Percentiles rank a stretch among this genome's conserved stretches.
These are phyloP conservation scores for Fraxinus anomala DNA, from an alignment of 257 asterid species.

Conservation along the genomic window DNA sequence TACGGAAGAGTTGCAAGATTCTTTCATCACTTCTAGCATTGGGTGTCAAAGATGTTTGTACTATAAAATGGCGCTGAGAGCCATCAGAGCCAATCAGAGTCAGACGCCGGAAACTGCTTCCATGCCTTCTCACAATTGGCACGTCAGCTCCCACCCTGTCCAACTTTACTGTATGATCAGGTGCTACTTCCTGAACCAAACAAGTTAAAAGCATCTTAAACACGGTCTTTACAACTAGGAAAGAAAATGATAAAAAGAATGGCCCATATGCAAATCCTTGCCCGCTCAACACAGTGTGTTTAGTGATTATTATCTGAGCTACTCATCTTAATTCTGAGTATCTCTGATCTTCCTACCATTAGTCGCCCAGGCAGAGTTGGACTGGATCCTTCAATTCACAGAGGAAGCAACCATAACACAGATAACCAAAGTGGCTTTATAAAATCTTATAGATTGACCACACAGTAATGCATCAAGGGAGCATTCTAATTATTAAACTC, in stretches of 20 bases:
- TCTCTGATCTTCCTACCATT: neutral
- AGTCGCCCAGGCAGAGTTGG: neutral
- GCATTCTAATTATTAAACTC: no score
- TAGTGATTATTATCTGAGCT: neutral
- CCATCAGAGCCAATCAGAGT: conserved; percentile 98
- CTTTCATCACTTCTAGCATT: conserved; percentile 99
- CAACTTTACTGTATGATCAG: conserved; percentile 95
- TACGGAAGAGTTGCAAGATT: conserved; percentile 97
- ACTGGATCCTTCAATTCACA: neutral
- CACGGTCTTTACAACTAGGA: neutral
- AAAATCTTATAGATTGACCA: neutral
- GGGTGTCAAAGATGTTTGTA: conserved; percentile 98
- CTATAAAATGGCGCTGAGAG: conserved; percentile 96
- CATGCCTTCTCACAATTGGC: conserved; percentile 97
- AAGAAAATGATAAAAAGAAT: neutral
- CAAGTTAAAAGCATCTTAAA: conserved; percentile 1
- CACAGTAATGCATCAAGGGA: neutral
- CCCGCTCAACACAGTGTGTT: neutral
- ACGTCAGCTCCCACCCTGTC: conserved; percentile 96
- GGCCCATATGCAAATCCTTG: neutral
- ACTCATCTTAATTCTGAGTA: neutral
- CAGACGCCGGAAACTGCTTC: conserved; percentile 98
- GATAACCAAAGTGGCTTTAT: neutral
- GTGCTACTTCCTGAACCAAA: conserved; percentile 82
- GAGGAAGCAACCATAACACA: neutral